Conservation (phyloP, 225 moss, liverwort and hornwort species). For the Sphagnum tenellum region DNA sequence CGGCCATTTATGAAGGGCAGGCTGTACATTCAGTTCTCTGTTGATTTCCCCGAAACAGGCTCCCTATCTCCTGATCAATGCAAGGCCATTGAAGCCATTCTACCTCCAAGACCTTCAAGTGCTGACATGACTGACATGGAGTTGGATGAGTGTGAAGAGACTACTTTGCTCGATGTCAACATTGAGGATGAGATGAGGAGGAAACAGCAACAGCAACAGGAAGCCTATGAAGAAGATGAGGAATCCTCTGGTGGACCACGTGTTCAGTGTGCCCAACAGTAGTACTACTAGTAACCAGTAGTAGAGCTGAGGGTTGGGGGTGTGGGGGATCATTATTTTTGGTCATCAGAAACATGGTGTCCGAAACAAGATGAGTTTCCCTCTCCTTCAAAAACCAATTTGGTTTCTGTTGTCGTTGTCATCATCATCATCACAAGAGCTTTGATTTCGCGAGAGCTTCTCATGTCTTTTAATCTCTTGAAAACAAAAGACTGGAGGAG, state of each 20-base stretch:
- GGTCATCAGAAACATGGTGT: no score
- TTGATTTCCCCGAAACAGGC: slow-evolving; percentile 71
- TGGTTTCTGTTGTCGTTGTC: no score
- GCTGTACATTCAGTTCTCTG: slow-evolving; percentile 73
- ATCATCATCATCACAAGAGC: no score
- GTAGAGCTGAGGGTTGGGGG: no score
- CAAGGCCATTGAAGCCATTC: slow-evolving; percentile 36
- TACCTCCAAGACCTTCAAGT: slow-evolving; percentile 50
- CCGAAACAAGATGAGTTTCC: no score
- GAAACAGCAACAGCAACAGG: slow-evolving; percentile 70
- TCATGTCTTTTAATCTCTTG: no score
- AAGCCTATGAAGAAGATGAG: slow-evolving; percentile 88
- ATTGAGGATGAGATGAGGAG: slow-evolving; percentile 91
- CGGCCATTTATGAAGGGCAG: slow-evolving; percentile 94
- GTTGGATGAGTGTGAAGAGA: slow-evolving; percentile 90
- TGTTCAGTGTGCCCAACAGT: slow-evolving; percentile 90
- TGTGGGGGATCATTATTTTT: no score
- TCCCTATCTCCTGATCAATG: slow-evolving; percentile 42
- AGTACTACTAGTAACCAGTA: slow-evolving; percentile 1
- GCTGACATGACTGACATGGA: slow-evolving; percentile 76
- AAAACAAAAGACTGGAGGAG: no score
- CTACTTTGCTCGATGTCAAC: slow-evolving; percentile 74
- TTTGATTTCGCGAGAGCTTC: no score
- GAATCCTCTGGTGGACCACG: slow-evolving; percentile 54
- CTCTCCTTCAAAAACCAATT: no score